phyloP scores from a whole-genome alignment of 805 yeast species.

The Yarrowia sp. region DNA sequence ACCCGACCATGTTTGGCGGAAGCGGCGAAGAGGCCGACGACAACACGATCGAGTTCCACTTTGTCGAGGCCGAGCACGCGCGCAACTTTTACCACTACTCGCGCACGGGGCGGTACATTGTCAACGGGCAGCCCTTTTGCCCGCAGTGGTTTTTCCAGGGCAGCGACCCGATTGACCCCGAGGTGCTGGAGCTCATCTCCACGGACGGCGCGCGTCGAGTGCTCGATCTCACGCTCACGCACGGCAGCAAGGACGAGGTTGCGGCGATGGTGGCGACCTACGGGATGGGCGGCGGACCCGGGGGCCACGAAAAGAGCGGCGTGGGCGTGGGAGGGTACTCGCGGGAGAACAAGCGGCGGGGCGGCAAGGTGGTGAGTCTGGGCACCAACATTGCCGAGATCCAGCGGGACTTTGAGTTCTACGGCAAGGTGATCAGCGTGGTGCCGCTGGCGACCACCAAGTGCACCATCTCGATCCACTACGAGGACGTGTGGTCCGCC shows the following conservation, averaged over 20 bases:
- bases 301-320: background rate
- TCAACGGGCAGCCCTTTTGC: constrained; percentile 34
- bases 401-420: constrained; percentile 29
- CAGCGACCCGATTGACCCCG: constrained; percentile 21
- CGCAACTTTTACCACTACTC: constrained; percentile 36
- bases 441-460: constrained; percentile 29
- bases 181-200: constrained; percentile 10
- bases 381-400: constrained; percentile 35
- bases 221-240: constrained; percentile 6
- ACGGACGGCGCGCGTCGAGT: constrained; percentile 30
- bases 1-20: constrained; percentile 36
- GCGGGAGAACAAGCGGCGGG: constrained; percentile 32
- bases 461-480: constrained; percentile 34
- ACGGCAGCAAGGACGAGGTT: constrained; percentile 19
- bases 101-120: constrained; percentile 32
- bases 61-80: constrained; percentile 38
- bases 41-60: constrained; percentile 37
- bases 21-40: constrained; percentile 21
- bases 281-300: background rate
- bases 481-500: constrained; percentile 34
- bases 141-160: constrained; percentile 38
- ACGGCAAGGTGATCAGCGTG: constrained; percentile 33
- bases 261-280: constrained; percentile 27
- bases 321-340: constrained; percentile 5
- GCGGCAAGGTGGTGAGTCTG: constrained; percentile 25